Conservation (phyloP, 805 yeast species). For the Lachancea sp. region DNA sequence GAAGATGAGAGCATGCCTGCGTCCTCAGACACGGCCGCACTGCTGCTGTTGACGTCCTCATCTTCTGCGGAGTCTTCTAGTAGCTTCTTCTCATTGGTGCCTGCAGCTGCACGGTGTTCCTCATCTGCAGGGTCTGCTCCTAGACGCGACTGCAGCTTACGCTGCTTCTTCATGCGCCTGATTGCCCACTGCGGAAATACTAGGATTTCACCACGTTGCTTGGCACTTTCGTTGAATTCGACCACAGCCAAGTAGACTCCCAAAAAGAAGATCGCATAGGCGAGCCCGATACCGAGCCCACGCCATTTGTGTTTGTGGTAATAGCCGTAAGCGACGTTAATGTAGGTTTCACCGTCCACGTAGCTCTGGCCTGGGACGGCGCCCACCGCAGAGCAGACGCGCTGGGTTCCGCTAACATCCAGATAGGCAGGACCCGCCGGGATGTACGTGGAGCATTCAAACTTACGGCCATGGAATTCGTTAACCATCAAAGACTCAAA, state of each 20-base stretch:
- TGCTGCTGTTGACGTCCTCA: slow-evolving; percentile 8
- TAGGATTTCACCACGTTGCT: slow-evolving; percentile 66
- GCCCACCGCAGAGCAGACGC: slow-evolving; percentile 53
- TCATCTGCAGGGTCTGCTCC: slow-evolving; percentile 13
- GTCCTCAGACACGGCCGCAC: slow-evolving; percentile 3
- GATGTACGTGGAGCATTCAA: slow-evolving; percentile 41
- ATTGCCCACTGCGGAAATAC: slow-evolving; percentile 49
- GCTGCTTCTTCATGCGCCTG: slow-evolving; percentile 40
- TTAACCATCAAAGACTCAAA: slow-evolving; percentile 54
- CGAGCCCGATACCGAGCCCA: slow-evolving; percentile 56
- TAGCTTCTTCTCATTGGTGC: slow-evolving; percentile 20
- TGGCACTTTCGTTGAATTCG: slow-evolving; percentile 55
- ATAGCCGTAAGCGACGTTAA: slow-evolving; percentile 41
- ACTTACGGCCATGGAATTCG: slow-evolving; percentile 45
- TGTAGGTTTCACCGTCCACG: slow-evolving; percentile 49
- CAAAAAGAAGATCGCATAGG: slow-evolving; percentile 49
- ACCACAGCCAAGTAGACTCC: slow-evolving; percentile 45
- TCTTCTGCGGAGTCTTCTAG: slow-evolving; percentile 14
- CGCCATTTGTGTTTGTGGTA: slow-evolving; percentile 50
- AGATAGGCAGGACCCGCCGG: slow-evolving; percentile 44
- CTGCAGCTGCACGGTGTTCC: slow-evolving; percentile 18
- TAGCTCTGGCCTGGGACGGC: slow-evolving; percentile 43
- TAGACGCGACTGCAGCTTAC: slow-evolving; percentile 11
- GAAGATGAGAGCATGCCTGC: slow-evolving; percentile 21
- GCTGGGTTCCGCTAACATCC: slow-evolving; percentile 30